phyloP scores from a whole-genome alignment of 176 grass and related monocot species.

The Dendrocalamus sinicus region DNA sequence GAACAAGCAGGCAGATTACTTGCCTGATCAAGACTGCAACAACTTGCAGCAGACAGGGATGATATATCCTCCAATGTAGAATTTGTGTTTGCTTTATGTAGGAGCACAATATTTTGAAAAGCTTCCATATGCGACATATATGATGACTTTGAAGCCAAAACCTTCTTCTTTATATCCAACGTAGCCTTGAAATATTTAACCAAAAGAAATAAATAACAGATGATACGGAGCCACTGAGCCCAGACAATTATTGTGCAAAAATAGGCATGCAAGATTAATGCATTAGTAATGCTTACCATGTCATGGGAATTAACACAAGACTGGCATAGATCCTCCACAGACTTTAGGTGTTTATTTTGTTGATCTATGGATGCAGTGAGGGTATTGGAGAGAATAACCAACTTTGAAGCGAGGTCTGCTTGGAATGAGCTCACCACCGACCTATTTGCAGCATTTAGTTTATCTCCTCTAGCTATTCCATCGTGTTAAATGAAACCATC shows the following conservation, averaged over 20 bases:
- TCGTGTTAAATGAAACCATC: background rate
- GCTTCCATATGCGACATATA: slow-evolving; percentile 85
- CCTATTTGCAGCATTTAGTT: slow-evolving; percentile 72
- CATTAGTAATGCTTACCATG: slow-evolving; percentile 55
- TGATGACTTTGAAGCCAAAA: slow-evolving; percentile 78
- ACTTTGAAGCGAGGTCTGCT: slow-evolving; percentile 69
- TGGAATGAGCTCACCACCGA: slow-evolving; percentile 83
- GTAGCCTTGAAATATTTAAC: slow-evolving; percentile 60
- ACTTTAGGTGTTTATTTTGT: slow-evolving; percentile 81
- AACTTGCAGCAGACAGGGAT: slow-evolving; percentile 62
- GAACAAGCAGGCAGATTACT: slow-evolving; percentile 36
- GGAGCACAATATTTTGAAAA: slow-evolving; percentile 81
- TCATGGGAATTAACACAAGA: slow-evolving; percentile 92
- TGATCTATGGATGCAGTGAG: slow-evolving; percentile 66
- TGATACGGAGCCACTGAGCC: background rate
- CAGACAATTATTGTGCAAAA: slow-evolving; percentile 5
- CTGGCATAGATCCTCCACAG: slow-evolving; percentile 76
- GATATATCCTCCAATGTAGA: slow-evolving; percentile 79
- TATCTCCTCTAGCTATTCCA: slow-evolving; percentile 76
- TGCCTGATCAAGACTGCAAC: slow-evolving; percentile 84
- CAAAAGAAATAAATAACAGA: slow-evolving; percentile 19
- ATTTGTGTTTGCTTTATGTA: slow-evolving; percentile 88
- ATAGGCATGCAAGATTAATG: slow-evolving; percentile 4
- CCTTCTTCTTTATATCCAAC: slow-evolving; percentile 76
- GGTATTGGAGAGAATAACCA: slow-evolving; percentile 75